Conservation (phyloP, 2,329 filamentous ascomycete genomes). For the Aureobasidium sp. region DNA sequence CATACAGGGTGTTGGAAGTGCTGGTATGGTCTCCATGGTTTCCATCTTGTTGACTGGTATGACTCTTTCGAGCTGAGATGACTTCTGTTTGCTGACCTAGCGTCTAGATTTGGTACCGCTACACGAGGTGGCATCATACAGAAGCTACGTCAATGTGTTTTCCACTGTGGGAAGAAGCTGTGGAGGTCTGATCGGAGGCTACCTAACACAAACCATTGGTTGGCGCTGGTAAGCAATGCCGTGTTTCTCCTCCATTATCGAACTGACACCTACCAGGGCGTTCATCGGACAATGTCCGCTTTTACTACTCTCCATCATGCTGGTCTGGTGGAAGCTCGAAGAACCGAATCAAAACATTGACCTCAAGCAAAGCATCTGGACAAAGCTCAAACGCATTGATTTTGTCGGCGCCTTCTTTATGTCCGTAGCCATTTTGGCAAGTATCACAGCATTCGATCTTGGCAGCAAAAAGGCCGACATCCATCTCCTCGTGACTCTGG, state of each 20-base stretch:
- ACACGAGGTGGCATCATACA: slow-evolving; percentile 40
- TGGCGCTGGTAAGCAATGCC: slow-evolving; percentile 50
- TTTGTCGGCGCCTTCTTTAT: slow-evolving; percentile 47
- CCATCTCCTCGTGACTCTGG: slow-evolving; percentile 23
- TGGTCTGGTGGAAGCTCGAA: slow-evolving; percentile 32
- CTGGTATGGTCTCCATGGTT: slow-evolving; percentile 37
- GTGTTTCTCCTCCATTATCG: no score
- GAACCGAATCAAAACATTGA: slow-evolving; percentile 16
- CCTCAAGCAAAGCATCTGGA: slow-evolving; percentile 20
- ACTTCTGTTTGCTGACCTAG: neutral
- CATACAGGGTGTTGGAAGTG: slow-evolving; percentile 37
- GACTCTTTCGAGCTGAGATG: neutral
- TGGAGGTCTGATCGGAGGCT: slow-evolving; percentile 52
- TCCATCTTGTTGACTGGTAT: slow-evolving; percentile 37
- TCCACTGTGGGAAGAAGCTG: slow-evolving; percentile 42
- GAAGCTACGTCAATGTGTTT: slow-evolving; percentile 45
- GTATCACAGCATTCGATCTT: slow-evolving; percentile 42
- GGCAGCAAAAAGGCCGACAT: slow-evolving; percentile 38
- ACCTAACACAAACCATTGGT: slow-evolving; percentile 53
- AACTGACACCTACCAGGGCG: slow-evolving; percentile 32
- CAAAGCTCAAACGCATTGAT: slow-evolving; percentile 48
- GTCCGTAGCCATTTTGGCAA: slow-evolving; percentile 34
- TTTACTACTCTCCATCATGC: slow-evolving; percentile 42
- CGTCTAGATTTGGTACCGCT: slow-evolving; percentile 34
- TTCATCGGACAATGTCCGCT: slow-evolving; percentile 52